A percentile compares a stretch with the other conserved stretches of the same genome.
These are phyloP conservation scores for Pichia sp. DNA, from an alignment of 1,139 yeast species.

Conservation along the genomic window DNA sequence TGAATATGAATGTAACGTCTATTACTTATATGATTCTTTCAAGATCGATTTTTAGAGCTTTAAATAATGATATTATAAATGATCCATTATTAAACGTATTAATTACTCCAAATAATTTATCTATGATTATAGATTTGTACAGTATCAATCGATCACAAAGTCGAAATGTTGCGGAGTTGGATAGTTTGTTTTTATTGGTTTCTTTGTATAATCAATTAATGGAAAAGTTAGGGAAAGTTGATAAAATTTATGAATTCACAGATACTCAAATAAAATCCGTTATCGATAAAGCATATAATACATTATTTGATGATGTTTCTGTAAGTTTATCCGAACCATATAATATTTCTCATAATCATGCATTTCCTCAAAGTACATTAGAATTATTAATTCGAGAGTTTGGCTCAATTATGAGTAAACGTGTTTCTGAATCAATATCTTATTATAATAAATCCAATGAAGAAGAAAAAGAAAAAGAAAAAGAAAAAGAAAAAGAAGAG, in stretches of 20 bases:
- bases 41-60: neutral
- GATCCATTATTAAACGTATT: neutral
- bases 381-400: constrained; percentile 18
- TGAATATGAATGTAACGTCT: too few species aligned
- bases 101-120: constrained; percentile 1
- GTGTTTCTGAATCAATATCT: constrained; percentile 16
- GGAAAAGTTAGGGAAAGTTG: constrained; percentile 10
- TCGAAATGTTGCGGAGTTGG: constrained; percentile 8
- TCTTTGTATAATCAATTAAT: constrained; percentile 13
- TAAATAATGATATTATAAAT: neutral
- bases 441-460: constrained; percentile 8
- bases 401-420: constrained; percentile 17
- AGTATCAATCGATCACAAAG: constrained; percentile 6
- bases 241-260: constrained; percentile 7
- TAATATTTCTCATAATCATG: neutral
- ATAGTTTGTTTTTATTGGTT: constrained; percentile 12
- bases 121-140: constrained; percentile 3
- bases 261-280: constrained; percentile 18
- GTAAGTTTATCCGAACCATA: neutral
- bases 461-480: neutral
- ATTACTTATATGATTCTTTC: neutral
- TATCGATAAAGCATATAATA: constrained; percentile 16
- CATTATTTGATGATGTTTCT: neutral
- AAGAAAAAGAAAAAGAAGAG: neutral
- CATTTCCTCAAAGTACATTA: constrained; percentile 5